These are phyloP conservation scores for Onygenales sp. DNA, from an alignment of 2,329 filamentous ascomycete species.

Conservation along the genomic window DNA sequence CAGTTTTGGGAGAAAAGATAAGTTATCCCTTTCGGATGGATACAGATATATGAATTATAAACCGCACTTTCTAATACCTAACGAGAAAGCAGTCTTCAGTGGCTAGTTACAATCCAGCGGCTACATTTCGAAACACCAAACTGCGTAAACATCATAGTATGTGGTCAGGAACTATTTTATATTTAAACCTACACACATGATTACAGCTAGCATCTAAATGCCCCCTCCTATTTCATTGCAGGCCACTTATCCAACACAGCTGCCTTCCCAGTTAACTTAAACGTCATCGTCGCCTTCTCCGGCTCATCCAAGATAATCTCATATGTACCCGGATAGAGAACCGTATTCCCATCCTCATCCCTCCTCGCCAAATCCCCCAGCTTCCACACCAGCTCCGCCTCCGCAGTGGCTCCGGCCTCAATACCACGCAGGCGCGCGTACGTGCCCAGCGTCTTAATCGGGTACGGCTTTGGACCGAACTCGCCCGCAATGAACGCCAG, in stretches of 20 bases:
- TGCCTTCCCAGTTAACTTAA: constrained; percentile 14
- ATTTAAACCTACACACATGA: too few species aligned
- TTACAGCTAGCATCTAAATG: too few species aligned
- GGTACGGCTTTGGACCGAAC: constrained; percentile 21
- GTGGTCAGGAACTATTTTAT: too few species aligned
- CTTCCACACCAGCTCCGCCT: constrained; percentile 16
- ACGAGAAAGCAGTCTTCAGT: too few species aligned
- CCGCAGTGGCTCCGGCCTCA: constrained; percentile 7
- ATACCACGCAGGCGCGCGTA: constrained; percentile 14
- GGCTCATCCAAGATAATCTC: constrained; percentile 20
- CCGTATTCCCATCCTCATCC: constrained; percentile 19
- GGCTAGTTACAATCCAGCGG: too few species aligned
- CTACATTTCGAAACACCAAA: too few species aligned
- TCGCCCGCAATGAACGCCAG: constrained; percentile 20
- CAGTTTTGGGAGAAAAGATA: too few species aligned
- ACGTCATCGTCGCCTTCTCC: constrained; percentile 18
- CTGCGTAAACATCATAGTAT: too few species aligned
- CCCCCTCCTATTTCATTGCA: not conserved
- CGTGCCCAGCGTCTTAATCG: constrained; percentile 22
- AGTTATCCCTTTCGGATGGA: too few species aligned
- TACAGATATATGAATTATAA: too few species aligned
- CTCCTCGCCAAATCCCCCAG: constrained; percentile 19
- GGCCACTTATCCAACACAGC: constrained; percentile 9
- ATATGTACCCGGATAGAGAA: constrained; percentile 24
- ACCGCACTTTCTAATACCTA: too few species aligned